Conservation (phyloP, 768 basidiomycete species). For the Macrolepiota albuminosa region DNA sequence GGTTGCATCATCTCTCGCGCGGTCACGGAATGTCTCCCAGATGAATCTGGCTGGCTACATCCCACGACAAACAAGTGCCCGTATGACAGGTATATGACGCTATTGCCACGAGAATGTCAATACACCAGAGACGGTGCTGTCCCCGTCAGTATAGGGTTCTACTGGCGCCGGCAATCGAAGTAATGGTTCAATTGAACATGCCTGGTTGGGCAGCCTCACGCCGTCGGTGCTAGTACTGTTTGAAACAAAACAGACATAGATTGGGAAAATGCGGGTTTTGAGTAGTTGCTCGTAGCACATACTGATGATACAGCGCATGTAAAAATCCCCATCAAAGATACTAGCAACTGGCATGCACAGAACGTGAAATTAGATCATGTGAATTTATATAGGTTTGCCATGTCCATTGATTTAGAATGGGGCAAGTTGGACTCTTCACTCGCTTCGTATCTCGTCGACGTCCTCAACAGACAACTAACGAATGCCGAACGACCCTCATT, state of each 20-base stretch:
- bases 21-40: constrained; percentile 66
- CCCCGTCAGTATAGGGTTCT: not conserved
- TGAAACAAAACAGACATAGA: not conserved
- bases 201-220: not conserved
- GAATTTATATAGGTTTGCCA: constrained; percentile 23
- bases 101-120: not conserved
- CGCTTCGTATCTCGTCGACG: constrained; percentile 58
- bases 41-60: constrained; percentile 53
- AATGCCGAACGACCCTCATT: constrained; percentile 81
- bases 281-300: not conserved
- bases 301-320: not conserved
- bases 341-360: not conserved
- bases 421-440: constrained; percentile 70
- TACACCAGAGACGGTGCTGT: not conserved
- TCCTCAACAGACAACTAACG: constrained; percentile 77
- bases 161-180: not conserved
- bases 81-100: constrained; percentile 1
- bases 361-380: not conserved
- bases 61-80: constrained; percentile 30
- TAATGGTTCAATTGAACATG: not conserved
- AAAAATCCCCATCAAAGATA: not conserved
- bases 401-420: constrained; percentile 99
- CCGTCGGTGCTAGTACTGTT: not conserved
- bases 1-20: constrained; percentile 38
- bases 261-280: not conserved